phyloP scores from a whole-genome alignment of 306 rosid genomes.

The Lotus japonicus region DNA sequence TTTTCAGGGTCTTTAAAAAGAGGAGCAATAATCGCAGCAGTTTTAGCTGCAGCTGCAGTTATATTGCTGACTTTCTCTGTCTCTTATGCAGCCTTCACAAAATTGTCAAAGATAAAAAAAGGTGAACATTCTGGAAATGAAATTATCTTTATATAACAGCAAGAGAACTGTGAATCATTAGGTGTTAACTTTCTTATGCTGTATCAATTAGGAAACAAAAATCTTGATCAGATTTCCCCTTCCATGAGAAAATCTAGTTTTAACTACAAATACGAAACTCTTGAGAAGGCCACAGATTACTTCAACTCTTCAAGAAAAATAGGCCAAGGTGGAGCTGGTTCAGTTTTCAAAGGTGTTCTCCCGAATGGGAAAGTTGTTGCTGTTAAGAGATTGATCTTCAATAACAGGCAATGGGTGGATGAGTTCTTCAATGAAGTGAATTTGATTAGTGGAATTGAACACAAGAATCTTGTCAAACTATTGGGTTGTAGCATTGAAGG shows the following conservation, averaged over 20 bases:
- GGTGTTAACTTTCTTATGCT: neutral
- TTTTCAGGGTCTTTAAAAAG: conserved; percentile 40
- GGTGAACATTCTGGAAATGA: conserved; percentile 22
- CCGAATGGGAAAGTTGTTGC: conserved; percentile 56
- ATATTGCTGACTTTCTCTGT: conserved; percentile 42
- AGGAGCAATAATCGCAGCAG: conserved; percentile 46
- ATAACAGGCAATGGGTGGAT: conserved; percentile 89
- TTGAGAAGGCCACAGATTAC: conserved; percentile 76
- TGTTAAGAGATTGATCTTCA: conserved; percentile 78
- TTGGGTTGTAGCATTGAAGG: conserved; percentile 97
- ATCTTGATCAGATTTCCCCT: conserved; percentile 26
- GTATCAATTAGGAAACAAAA: conserved; percentile 25
- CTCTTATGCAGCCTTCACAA: conserved; percentile 44
- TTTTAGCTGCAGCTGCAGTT: conserved; percentile 51
- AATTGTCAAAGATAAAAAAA: conserved; percentile 32
- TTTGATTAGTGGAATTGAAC: conserved; percentile 65
- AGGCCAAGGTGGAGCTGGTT: conserved; percentile 90
- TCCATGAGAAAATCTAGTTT: conserved; percentile 47
- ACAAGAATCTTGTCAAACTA: conserved; percentile 73
- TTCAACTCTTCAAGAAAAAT: conserved; percentile 58
- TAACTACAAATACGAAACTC: conserved; percentile 68
- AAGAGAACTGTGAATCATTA: neutral
- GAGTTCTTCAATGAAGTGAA: conserved; percentile 94
- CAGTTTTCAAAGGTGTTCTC: conserved; percentile 77
- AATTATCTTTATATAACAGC: neutral